These are phyloP conservation scores for Holtermannia corniformis DNA, from an alignment of 768 basidiomycete species.

Conservation along the genomic window DNA sequence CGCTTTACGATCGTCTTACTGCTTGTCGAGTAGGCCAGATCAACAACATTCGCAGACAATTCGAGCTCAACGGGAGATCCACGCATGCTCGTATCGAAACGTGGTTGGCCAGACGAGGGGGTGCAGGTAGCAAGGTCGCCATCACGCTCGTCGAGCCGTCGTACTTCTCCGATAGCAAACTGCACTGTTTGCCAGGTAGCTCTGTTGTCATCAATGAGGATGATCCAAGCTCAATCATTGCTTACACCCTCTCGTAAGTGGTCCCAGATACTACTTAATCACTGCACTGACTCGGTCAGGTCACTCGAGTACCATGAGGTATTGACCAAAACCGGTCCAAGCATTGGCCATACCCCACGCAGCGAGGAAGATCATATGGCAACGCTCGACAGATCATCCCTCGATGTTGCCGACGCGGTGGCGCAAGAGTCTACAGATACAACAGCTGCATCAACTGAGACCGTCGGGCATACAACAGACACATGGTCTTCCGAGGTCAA, in stretches of 20 bases:
- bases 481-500: constrained; percentile 21
- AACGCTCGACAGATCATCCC: too few species aligned
- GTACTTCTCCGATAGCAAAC: constrained; percentile 1
- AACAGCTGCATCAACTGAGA: too few species aligned
- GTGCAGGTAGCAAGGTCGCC: neutral
- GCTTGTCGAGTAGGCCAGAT: constrained; percentile 7
- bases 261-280: neutral
- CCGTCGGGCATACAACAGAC: too few species aligned
- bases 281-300: neutral
- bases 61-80: neutral
- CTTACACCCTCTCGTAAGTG: constrained; percentile 31
- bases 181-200: constrained; percentile 24
- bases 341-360: neutral
- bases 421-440: too few species aligned
- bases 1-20: constrained; percentile 1
- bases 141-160: constrained; percentile 6
- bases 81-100: neutral
- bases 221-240: constrained; percentile 30
- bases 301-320: neutral
- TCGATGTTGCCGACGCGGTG: neutral
- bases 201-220: constrained; percentile 22
- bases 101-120: constrained; percentile 3
- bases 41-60: constrained; percentile 15
- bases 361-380: neutral
- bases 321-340: neutral